A percentile compares a stretch with the other conserved stretches of the same genome.
phyloP scores from a whole-genome alignment of 2,329 filamentous ascomycete genomes.

The Leptographium lundbergii region DNA sequence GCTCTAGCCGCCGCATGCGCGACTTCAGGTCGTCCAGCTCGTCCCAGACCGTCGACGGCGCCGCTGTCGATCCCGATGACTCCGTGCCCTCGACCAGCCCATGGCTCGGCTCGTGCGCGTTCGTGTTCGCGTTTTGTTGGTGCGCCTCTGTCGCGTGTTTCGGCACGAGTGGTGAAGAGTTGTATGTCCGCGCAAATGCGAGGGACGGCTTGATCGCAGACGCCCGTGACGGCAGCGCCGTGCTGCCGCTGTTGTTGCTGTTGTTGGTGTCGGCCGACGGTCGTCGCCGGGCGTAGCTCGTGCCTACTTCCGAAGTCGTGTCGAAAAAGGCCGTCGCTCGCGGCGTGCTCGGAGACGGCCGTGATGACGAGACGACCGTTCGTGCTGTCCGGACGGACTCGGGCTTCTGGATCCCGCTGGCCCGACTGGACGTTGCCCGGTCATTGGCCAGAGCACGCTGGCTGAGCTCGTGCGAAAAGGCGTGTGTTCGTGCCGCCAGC shows the following conservation, averaged over 20 bases:
- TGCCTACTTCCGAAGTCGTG: slow-evolving; percentile 16
- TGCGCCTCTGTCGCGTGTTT: slow-evolving; percentile 16
- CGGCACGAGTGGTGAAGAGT: slow-evolving; percentile 47
- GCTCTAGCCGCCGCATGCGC: slow-evolving; percentile 76
- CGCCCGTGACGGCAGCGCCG: slow-evolving; percentile 25
- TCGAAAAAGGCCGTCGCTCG: slow-evolving; percentile 37
- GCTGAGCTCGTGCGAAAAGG: slow-evolving; percentile 23
- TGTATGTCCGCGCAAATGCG: slow-evolving; percentile 33
- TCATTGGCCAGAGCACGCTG: slow-evolving; percentile 32
- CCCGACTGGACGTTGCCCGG: slow-evolving; percentile 22
- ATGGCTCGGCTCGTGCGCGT: slow-evolving; percentile 26
- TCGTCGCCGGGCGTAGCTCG: slow-evolving; percentile 22
- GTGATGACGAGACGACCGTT: slow-evolving; percentile 1
- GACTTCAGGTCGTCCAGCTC: slow-evolving; percentile 93
- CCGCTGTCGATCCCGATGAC: slow-evolving; percentile 77
- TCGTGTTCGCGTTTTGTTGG: slow-evolving; percentile 16
- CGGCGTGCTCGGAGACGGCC: slow-evolving; percentile 34
- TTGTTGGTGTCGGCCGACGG: slow-evolving; percentile 36
- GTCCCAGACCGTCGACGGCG: slow-evolving; percentile 92
- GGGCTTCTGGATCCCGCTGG: not conserved
- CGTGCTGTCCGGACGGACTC: slow-evolving; percentile 6
- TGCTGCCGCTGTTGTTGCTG: slow-evolving; percentile 19
- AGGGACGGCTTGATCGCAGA: slow-evolving; percentile 30
- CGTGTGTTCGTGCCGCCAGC: slow-evolving; percentile 22
- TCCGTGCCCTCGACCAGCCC: slow-evolving; percentile 54